Percentiles rank a stretch among this genome's conserved stretches.
Evolutionary conservation across 2,329 filamentous ascomycete genomes (phyloP).

Genomic region (Chrysosporium keratinophilum): DNA sequence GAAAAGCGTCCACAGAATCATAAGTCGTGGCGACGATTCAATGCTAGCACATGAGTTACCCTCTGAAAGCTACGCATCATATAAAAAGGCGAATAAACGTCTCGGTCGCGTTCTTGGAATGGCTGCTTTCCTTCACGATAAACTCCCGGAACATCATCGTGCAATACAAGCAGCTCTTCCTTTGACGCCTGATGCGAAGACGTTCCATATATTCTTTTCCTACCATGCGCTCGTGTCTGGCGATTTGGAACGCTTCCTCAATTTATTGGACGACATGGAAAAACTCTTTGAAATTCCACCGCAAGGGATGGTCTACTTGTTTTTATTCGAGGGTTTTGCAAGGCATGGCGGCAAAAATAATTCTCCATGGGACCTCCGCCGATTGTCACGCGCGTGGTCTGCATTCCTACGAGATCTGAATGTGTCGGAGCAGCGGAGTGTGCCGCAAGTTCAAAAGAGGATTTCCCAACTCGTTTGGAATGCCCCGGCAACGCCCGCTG

Average conservation of each 20-base stretch:
- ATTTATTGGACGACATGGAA: constrained; percentile 69
- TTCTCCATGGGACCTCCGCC: constrained; percentile 60
- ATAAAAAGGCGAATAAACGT: constrained; percentile 32
- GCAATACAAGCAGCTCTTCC: constrained; percentile 55
- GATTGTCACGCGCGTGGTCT: constrained; percentile 58
- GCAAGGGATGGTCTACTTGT: constrained; percentile 66
- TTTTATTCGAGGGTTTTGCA: constrained; percentile 73
- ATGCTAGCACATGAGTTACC: constrained; percentile 20
- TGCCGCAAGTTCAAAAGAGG: constrained; percentile 8
- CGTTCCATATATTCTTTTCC: constrained; percentile 68
- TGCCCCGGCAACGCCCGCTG: neutral
- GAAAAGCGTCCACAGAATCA: constrained; percentile 51
- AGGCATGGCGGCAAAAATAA: constrained; percentile 56
- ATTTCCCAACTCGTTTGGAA: constrained; percentile 16
- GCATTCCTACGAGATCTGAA: constrained; percentile 46
- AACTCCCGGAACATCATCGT: constrained; percentile 47
- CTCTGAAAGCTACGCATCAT: constrained; percentile 28
- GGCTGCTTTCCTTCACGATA: constrained; percentile 34
- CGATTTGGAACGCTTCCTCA: constrained; percentile 58
- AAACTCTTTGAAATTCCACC: constrained; percentile 54
- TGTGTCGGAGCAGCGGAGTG: constrained; percentile 26
- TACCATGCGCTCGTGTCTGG: constrained; percentile 61
- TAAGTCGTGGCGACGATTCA: constrained; percentile 19
- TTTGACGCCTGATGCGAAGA: constrained; percentile 63
- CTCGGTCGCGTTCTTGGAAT: constrained; percentile 41